Base-by-base conservation (phyloP, 352 stramenopile species). In the Phytophthora tentaculata region DNA sequence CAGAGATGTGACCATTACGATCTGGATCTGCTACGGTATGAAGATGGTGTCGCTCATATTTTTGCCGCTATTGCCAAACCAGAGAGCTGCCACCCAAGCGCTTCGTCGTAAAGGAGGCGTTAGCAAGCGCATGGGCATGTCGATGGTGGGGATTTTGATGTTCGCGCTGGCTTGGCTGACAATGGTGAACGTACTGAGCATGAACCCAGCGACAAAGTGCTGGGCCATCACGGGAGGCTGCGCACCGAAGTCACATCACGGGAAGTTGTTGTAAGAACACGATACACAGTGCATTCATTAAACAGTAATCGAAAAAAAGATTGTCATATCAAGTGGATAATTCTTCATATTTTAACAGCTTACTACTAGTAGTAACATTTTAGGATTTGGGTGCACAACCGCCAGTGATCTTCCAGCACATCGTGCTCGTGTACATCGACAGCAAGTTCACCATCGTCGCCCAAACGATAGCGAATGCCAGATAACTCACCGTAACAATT, bases 211-310 rank as follows among this genome's bases (percentile, higher is more conserved):
- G 39, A 92, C 83, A 16, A 77, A 80, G 65, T 90, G 84, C 69
- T 86, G 79, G 74, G 69, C 70, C 9, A 84, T 92, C 67, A 82
- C 77, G 0, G 84, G 82, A 37, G 84, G 84, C 2, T 88, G 80
- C 24, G 70, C 76, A 17, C 74, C 74, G 8, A 71, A 71, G 53
- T 48, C 62, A 37, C 47, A 64, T 43, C 55, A 64, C 35, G 5
- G 39, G 5, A 55, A 52, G 17, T 23, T 56, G 60, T 56, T 45
- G 51, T 67, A 45, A 49, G 4, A 9, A 32, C 28, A 32, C 28
- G 28, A n/a, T n/a, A n/a, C 9, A 32, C 28, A 32, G 28, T 32
- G 19, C 14, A 28, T n/a, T n/a, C n/a, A n/a, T n/a, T n/a, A n/a
- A n/a, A n/a, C n/a, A n/a, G n/a, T n/a, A n/a, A n/a, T n/a, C n/a